Base-by-base conservation (phyloP, 768 basidiomycete genomes). In the Mycena rebaudengoi region DNA sequence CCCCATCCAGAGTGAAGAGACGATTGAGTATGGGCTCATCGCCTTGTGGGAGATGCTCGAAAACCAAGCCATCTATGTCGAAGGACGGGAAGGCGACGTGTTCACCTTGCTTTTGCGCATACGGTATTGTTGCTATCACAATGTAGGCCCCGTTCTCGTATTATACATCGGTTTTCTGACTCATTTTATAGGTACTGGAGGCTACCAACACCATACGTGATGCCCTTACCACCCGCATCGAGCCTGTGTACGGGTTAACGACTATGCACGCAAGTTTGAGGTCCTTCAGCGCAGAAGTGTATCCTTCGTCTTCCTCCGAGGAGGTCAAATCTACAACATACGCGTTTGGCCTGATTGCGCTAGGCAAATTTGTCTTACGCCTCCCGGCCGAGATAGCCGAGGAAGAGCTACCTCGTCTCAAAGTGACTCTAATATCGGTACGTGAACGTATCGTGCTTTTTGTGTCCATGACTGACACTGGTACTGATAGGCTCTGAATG, bases 181-280 rank as follows among this genome's bases (percentile, higher is more conserved):
- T 28, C 29, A 54, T 65, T 41, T 7, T 21, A 32, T 55, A 95
- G 94, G 88, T 95, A 37, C 81, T 94, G 54, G 92, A 94, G 73
- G 94, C 91, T 5, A 94, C 93, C 13, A 92, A 86, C 69, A 86
- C 88, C 2, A 89, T 95, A 65, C 90, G 94, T 40, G 92, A 95
- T 73, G 83, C 84, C 18, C 80, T 95, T 33, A 86, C 91, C 23
- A 78, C 82, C 11, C 88, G 86, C 65, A 86, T 91, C 68, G 94
- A 92, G 64, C 91, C 94, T 20, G 91, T 95, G 21, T 94, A 92
- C 69, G 94, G 94, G 7, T 76, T 95, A 67, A 93, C 91, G 14
- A 94, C 91, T 6, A 85, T 94, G 80, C 92, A 94, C 64, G 89
- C 88, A 29, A 86, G 85, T 70, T 72, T 95, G 41, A 86, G 86